Evolutionary conservation across 371 early-diverging fungal genomes (phyloP).

Genomic region (Mortierella sp.): DNA sequence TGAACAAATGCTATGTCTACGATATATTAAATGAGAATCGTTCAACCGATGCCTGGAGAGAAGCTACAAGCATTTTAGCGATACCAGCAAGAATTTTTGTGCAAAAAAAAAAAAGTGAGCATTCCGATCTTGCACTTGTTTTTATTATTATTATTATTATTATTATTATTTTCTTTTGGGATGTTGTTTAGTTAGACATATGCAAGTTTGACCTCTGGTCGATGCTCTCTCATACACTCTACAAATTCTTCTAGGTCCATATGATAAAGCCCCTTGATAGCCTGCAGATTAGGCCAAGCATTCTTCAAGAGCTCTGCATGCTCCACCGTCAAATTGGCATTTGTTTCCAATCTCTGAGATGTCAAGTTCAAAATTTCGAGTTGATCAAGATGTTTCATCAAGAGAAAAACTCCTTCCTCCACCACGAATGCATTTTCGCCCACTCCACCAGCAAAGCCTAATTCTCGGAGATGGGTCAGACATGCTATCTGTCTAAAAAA

Average conservation of each 20-base stretch:
- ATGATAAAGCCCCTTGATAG: slow-evolving; percentile 12
- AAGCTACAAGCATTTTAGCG: too few species aligned
- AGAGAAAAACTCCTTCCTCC: neutral
- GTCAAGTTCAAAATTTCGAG: slow-evolving; percentile 11
- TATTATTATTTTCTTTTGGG: too few species aligned
- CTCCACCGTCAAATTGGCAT: slow-evolving; percentile 11
- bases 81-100: too few species aligned
- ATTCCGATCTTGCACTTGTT: too few species aligned
- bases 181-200: neutral
- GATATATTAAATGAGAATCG: too few species aligned
- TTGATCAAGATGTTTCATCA: neutral
- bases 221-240: neutral
- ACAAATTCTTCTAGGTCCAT: slow-evolving; percentile 3
- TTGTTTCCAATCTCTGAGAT: neutral
- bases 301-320: slow-evolving; percentile 8
- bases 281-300: slow-evolving; percentile 14
- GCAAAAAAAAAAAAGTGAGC: too few species aligned
- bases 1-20: too few species aligned
- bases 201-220: slow-evolving; percentile 14
- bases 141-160: too few species aligned
- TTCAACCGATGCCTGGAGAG: too few species aligned
- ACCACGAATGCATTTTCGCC: slow-evolving; percentile 1
- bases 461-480: neutral
- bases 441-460: slow-evolving; percentile 12
- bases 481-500: slow-evolving; percentile 9